Evolutionary conservation across 1,284 basidiomycete species (phyloP), one percentile per base, ranked within the genome.

Genomic region (Leucoagaricus sp.): DNA sequence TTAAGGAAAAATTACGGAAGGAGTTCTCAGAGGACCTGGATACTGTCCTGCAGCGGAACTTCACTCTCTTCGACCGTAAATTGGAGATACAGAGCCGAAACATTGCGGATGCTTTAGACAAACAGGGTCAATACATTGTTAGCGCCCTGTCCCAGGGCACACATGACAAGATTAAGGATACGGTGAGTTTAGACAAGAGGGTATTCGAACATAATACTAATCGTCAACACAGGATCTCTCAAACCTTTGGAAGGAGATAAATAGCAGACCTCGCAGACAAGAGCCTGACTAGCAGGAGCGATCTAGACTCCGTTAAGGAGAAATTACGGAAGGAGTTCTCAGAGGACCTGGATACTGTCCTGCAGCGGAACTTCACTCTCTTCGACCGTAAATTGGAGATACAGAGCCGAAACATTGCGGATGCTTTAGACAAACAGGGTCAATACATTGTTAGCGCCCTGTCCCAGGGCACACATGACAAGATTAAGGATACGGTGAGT

Each of bases 241-340:
- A 36, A 61, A 57, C 23, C 61, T 73, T 5, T 72, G 71, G 71
- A 70, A 69, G 54, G 69, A 71, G 9, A 72, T 73, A n/a, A n/a
- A n/a, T n/a, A n/a, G n/a, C n/a, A n/a, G n/a, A n/a, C n/a, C n/a
- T n/a, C n/a, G n/a, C n/a, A n/a, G n/a, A n/a, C n/a, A n/a, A n/a
- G n/a, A n/a, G n/a, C n/a, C n/a, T n/a, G n/a, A n/a, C n/a, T n/a
- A n/a, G n/a, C n/a, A n/a, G n/a, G n/a, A n/a, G n/a, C 21, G 49
- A 42, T 17, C 29, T 52, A 26, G 53, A 55, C 8, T 48, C 48
- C 1, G 40, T 59, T 5, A 50, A 55, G 12, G 50, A 59, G 12
- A 52, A 55, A 9, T 13, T 59, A 13, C 28, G 36, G 21, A 55
- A 55, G 45, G 53, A 55, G 10, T 15, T 55, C 8, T 6, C 44